Base-by-base conservation (phyloP, 371 early-diverging fungal species). In the Parasitella parasitica region DNA sequence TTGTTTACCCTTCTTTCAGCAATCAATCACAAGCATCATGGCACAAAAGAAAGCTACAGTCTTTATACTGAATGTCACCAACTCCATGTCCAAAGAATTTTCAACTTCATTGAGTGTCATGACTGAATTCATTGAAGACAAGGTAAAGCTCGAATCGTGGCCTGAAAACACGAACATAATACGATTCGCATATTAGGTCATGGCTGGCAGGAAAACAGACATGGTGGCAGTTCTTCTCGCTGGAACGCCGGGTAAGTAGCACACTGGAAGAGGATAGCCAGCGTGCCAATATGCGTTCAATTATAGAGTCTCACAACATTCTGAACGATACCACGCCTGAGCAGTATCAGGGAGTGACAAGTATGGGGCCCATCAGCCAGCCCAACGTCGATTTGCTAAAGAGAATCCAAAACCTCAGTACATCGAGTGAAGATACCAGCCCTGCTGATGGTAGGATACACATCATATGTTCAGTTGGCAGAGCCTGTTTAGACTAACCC, bases 31-130 rank as follows among this genome's bases (percentile, higher is more conserved):
- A 11, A 46, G 12, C 18, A 46, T 0, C 4, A 85, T 86, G 85
- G 78, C 85, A 41, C 63, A 64, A 64, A 89, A 86, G 55, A 83
- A 77, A 60, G 89, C 86, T 27, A 88, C 91, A 2, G 66, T 78
- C 20, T 84, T 78, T 59, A 67, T 89, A 46, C 60, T 91, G 27
- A 88, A 91, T 65, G 80, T 85, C 2, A 62, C 73, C 6, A 76
- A 79, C 22, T 73, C 82, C 1, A 85, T 88, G 81, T 66, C 70
- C 15, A 64, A 64, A 5, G 73, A 67, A 13, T 80, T 83, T 32
- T 71, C 86, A 49, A 78, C 77, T 28, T 76, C 84, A 4, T 69
- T 73, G 16, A 46, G 69, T 1, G 71, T 79, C n/a, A 54, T 90
- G n/a, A 60, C 59, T 8, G 43, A 39, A 15, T 35, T 48, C 11